Conservation (phyloP, 768 basidiomycete genomes). For the Calvatia gigantea region DNA sequence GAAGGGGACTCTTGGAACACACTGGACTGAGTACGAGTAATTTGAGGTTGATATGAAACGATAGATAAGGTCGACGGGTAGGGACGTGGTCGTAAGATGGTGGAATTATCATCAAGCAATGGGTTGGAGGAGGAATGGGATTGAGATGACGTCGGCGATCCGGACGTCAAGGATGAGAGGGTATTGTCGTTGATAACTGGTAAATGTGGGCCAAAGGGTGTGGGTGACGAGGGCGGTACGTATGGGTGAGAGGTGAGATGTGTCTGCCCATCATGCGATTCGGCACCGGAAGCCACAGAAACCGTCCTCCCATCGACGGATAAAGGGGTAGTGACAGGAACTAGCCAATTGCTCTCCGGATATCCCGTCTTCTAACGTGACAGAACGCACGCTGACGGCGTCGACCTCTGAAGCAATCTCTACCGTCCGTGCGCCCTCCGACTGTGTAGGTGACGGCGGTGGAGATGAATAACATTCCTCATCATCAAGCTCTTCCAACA, state of each 20-base stretch:
- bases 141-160: neutral
- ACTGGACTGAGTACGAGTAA: neutral
- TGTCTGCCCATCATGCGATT: neutral
- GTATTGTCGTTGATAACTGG: neutral
- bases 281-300: neutral
- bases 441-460: conserved; percentile 19
- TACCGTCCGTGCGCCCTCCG: conserved; percentile 37
- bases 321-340: neutral
- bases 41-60: conserved; percentile 5
- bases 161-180: neutral
- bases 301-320: neutral
- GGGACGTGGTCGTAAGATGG: neutral
- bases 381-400: neutral
- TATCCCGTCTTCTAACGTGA: conserved; percentile 1
- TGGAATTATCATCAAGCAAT: conserved; percentile 3
- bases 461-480: conserved; percentile 20
- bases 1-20: conserved; percentile 10
- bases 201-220: neutral
- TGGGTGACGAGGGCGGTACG: neutral
- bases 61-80: conserved; percentile 1
- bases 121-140: neutral
- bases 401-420: conserved; percentile 32
- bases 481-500: conserved; percentile 17
- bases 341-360: conserved; percentile 5
- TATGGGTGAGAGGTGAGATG: neutral